Evolutionary conservation across 129 eudicot species (phyloP), one percentile per base, ranked within the genome.

Genomic region (Tagetes erecta): DNA sequence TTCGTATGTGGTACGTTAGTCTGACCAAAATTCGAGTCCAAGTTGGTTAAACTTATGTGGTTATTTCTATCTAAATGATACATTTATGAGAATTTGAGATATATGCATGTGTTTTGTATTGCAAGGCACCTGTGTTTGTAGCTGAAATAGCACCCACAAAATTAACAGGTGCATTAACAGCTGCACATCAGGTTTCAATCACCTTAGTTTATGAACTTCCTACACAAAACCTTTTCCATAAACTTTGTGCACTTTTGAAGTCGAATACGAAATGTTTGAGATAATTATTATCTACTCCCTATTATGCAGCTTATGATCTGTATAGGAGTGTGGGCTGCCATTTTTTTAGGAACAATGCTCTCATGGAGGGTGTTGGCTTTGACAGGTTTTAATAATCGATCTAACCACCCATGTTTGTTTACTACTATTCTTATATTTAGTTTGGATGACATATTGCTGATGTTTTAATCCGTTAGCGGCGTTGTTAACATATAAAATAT

Each of bases 71-170:
- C 27, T 20, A 20, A 20, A 20, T 20, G 27, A 20, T 20, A 20
- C 27, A 20, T 20, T 20, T 34, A 14, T 8, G 36, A 59, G 65
- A 37, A 64, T 9, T 31, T 13, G 78, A 20, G 38, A 60, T 35
- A 68, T 35, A 8, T 20, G 40, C 63, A 13, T 31, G 45, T 76
- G 27, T 20, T 20, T 56, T 73, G 56, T 64, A 35, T 60, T 67
- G 45, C 45, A 57, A 89, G 91, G 86, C 84, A 41, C 98, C 98
- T 7, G 89, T 94, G 37, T 94, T 90, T 71, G 83, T 94, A 72
- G 97, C 98, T 47, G 98, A 94, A 80, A 88, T 94, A 52, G 91
- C 98, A 37, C 97, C 98, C 10, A 88, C 88, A 77, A 81, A 83
- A 72, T 81, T 94, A 68, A 83, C 96, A 83, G 98, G 98, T 52